Base-by-base conservation (phyloP, 179 eudicot species). In the Corrigiola litoralis region DNA sequence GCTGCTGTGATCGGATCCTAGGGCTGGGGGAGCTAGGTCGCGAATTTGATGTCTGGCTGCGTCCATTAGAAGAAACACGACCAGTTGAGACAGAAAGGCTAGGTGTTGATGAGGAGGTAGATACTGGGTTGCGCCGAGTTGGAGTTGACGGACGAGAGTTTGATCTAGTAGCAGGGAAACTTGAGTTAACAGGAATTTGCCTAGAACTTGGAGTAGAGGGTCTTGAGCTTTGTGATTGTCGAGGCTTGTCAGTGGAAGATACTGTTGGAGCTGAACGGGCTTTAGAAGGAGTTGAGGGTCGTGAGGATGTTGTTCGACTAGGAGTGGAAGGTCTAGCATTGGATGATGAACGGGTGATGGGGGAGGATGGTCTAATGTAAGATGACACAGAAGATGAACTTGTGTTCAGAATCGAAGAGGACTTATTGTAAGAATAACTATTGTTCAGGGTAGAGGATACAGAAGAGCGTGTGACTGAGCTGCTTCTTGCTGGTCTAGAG, bases 371-470 rank as follows among this genome's bases (percentile, higher is more conserved):
- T 72, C 98, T 84, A 36, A 82, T 89, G 74, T 90, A 92, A 59
- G 98, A 92, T 54, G 97, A 90, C 44, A 92, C 95, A 41, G 98
- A 92, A 61, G 86, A 85, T 59, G 98, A 92, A 71, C 98, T 92
- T 42, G 98, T 90, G 73, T 90, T 92, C 47, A 92, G 87, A 75
- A 92, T 81, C 11, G 85, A 76, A 69, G 81, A 51, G 47, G 92
- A 82, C 78, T 86, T 84, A 49, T 75, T 84, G 46, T 90, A 87
- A 68, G 77, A 72, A 46, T 81, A 84, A 63, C 79, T 71, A 64
- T 75, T 84, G 72, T 75, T 84, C 27, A 77, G 82, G 20, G 73
- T 77, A 38, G 64, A 84, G 57, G 98, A 83, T 42, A 87, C 53
- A n/a, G 98, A 82, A 41, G 92, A 69, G 49, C 97, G 95, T 28